Base-by-base conservation (phyloP, 306 rosid genomes). In the Prunus mongolica region DNA sequence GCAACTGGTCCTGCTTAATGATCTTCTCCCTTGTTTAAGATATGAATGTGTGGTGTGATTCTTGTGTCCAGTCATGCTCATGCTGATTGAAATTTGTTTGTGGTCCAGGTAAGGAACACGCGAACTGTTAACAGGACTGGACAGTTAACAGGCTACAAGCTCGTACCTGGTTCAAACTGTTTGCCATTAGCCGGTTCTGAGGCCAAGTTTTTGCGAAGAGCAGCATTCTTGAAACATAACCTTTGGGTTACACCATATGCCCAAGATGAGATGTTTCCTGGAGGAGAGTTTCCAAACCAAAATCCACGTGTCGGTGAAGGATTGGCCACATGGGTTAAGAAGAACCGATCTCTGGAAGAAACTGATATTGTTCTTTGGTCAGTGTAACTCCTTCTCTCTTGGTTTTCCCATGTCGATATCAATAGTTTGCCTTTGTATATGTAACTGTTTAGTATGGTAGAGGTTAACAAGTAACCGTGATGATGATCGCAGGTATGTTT, bases 251-350 rank as follows among this genome's bases (percentile, higher is more conserved):
- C 97, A 67, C 73, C 77, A 30, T 87, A 86, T 68, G 74, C 97
- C 30, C 88, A 68, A 12, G 77, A 81, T 73, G 89, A 92, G 84
- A 86, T 83, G 89, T 88, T 80, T 83, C 97, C 97, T 12, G 98
- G 98, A 72, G 96, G 97, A 76, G 93, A 93, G 80, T 92, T 90
- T 50, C 97, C 97, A 30, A 88, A 92, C 82, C 96, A 92, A 79
- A 92, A 88, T 81, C 97, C 96, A n/a, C 91, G 92, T 7, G 90
- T 76, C 15, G 79, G 92, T 9, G 97, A 91, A 82, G 98, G 98
- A 56, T 82, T 93, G 56, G 80, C 93, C 55, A 89, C 97, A 25
- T 90, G 97, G 97, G 89, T 90, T 68, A 81, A 89, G 85, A 82
- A 88, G 83, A 80, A 92, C 74, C 79, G 96, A 38, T 52, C 93